phyloP scores from a whole-genome alignment of 2,329 filamentous ascomycete genomes.

The Penicillium sp. region DNA sequence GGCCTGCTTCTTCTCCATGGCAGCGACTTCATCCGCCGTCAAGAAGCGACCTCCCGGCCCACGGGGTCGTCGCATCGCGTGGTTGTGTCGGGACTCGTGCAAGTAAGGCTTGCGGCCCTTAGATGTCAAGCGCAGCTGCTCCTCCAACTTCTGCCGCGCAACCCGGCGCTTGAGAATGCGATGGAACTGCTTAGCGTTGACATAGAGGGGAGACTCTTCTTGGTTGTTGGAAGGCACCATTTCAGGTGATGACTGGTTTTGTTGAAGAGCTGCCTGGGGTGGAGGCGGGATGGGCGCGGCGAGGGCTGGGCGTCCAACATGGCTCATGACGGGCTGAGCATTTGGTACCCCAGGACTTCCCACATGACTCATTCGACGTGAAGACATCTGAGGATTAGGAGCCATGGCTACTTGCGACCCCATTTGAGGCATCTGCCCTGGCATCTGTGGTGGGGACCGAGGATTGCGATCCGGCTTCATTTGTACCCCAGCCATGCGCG shows the following conservation, averaged over 20 bases:
- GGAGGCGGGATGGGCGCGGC: constrained; percentile 47
- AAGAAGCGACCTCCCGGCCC: constrained; percentile 92
- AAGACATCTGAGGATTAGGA: constrained; percentile 54
- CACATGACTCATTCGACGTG: constrained; percentile 67
- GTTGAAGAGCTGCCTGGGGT: constrained; percentile 56
- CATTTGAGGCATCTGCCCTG: constrained; percentile 50
- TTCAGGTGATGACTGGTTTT: constrained; percentile 72
- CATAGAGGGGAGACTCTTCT: constrained; percentile 92
- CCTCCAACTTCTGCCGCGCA: constrained; percentile 86
- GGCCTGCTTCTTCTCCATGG: constrained; percentile 66
- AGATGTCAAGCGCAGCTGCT: constrained; percentile 81
- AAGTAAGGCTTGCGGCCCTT: constrained; percentile 96
- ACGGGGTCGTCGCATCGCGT: constrained; percentile 91
- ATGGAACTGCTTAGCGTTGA: constrained; percentile 98
- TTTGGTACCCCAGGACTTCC: constrained; percentile 68
- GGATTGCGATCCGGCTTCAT: constrained; percentile 70
- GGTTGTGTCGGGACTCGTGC: constrained; percentile 95
- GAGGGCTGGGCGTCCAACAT: constrained; percentile 51
- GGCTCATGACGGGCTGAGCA: constrained; percentile 70
- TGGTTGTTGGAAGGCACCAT: constrained; percentile 58
- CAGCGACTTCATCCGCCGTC: constrained; percentile 90
- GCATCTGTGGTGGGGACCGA: constrained; percentile 69
- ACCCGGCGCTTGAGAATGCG: constrained; percentile 91
- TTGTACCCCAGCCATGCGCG: constrained; percentile 62
- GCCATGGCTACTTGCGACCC: constrained; percentile 46